Conservation (phyloP, 83 land plant genomes). For the Thuja plicata region DNA sequence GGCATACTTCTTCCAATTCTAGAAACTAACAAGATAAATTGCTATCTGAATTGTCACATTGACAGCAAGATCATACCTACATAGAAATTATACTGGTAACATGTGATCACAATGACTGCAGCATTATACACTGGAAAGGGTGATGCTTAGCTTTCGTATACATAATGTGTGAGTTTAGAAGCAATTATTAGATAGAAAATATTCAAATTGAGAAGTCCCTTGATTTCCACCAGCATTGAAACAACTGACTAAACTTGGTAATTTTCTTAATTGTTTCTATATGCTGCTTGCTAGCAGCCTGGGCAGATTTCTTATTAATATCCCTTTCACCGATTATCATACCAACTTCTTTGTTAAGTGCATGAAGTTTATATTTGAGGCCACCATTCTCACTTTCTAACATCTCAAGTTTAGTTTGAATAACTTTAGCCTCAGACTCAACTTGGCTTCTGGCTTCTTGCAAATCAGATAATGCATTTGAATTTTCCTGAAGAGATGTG, state of each 20-base stretch:
- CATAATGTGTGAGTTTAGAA: not conserved
- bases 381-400: slow-evolving; percentile 47
- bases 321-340: slow-evolving; percentile 57
- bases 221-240: not conserved
- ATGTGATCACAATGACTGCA: not conserved
- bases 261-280: slow-evolving; percentile 65
- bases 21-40: not conserved
- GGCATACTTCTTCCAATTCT: too few species aligned
- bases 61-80: not conserved
- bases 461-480: slow-evolving; percentile 12
- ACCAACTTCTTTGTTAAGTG: slow-evolving; percentile 40
- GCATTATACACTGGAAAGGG: not conserved
- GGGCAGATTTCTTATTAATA: slow-evolving; percentile 53
- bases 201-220: not conserved
- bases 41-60: not conserved
- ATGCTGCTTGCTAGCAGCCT: slow-evolving; percentile 69
- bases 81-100: not conserved
- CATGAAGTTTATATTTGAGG: slow-evolving; percentile 46
- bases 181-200: not conserved
- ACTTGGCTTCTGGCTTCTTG: slow-evolving; percentile 19
- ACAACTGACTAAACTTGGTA: not conserved
- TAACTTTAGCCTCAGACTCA: slow-evolving; percentile 19
- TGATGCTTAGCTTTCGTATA: not conserved
- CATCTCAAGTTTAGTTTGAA: slow-evolving; percentile 32
- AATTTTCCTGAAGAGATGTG: slow-evolving; percentile 21